Evolutionary conservation across 139 green algal genomes (phyloP).

Genomic region (Picochlorum costavermella): DNA sequence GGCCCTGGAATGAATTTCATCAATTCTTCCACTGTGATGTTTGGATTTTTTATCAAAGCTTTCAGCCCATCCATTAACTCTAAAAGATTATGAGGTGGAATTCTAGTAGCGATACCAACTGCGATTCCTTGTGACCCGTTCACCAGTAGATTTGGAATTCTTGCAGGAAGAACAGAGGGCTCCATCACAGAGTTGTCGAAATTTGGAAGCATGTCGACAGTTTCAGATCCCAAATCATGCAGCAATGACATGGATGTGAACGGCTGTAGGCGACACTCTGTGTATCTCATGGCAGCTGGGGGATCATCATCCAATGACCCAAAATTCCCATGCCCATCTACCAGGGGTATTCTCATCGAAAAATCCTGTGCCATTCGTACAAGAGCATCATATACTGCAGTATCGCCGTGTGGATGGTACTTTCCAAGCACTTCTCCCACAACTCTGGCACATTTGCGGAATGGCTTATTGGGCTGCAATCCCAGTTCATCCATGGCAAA

Average conservation of each 20-base stretch:
- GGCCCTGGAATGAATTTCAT: slow-evolving; percentile 78
- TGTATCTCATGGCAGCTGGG: slow-evolving; percentile 88
- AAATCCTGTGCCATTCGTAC: slow-evolving; percentile 86
- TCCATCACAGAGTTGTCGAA: slow-evolving; percentile 84
- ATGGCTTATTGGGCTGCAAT: slow-evolving; percentile 64
- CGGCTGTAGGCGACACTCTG: slow-evolving; percentile 56
- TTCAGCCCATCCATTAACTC: slow-evolving; percentile 80
- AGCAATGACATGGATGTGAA: slow-evolving; percentile 66
- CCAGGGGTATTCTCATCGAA: slow-evolving; percentile 53
- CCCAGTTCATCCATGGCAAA: slow-evolving; percentile 95
- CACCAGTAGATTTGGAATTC: slow-evolving; percentile 83
- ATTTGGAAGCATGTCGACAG: slow-evolving; percentile 70
- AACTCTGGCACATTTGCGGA: slow-evolving; percentile 89
- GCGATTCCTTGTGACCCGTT: slow-evolving; percentile 92
- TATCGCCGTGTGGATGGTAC: slow-evolving; percentile 94
- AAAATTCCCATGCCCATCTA: slow-evolving; percentile 97
- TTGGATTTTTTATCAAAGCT: slow-evolving; percentile 70
- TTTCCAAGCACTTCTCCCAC: slow-evolving; percentile 98
- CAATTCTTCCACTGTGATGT: slow-evolving; percentile 63
- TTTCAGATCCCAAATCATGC: slow-evolving; percentile 68
- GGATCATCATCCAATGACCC: slow-evolving; percentile 92
- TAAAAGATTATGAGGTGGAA: slow-evolving; percentile 92
- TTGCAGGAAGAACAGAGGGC: slow-evolving; percentile 82
- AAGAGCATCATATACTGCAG: slow-evolving; percentile 86
- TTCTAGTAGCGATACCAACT: slow-evolving; percentile 91